A percentile compares a stretch with the other conserved stretches of the same genome.
phyloP scores from a whole-genome alignment of 495 filamentous ascomycete genomes.

The Pyrenula massariospora region DNA sequence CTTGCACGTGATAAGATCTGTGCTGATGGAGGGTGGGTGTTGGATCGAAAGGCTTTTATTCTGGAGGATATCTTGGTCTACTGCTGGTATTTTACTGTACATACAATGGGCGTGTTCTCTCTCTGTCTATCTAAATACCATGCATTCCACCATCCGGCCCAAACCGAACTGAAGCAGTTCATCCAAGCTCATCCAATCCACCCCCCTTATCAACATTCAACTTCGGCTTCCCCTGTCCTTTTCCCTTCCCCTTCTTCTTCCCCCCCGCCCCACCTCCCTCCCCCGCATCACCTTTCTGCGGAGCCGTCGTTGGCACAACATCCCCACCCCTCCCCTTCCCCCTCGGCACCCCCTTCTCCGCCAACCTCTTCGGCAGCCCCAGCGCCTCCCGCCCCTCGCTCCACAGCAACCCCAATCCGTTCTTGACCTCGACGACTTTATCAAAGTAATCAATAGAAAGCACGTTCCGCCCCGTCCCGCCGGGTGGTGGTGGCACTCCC shows the following conservation, averaged over 20 bases:
- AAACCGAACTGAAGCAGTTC: too few relatives aligned
- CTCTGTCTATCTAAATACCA: too few relatives aligned
- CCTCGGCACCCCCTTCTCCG: constrained; percentile 22
- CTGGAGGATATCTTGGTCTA: too few relatives aligned
- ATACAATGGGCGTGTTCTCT: too few relatives aligned
- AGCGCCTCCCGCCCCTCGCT: constrained; percentile 47
- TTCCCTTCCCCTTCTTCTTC: background rate
- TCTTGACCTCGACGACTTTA: constrained; percentile 45
- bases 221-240: background rate
- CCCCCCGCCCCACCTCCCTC: background rate
- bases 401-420: constrained; percentile 52
- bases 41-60: too few relatives aligned
- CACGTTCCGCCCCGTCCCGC: constrained; percentile 11
- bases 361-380: constrained; percentile 28
- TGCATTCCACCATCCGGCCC: too few relatives aligned
- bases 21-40: too few relatives aligned
- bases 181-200: too few relatives aligned
- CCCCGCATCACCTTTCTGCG: too few relatives aligned
- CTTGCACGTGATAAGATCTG: too few relatives aligned
- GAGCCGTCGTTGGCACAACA: too few relatives aligned
- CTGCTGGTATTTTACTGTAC: too few relatives aligned
- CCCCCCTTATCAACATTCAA: background rate
- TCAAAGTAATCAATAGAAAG: constrained; percentile 31
- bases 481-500: constrained; percentile 16
- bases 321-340: constrained; percentile 5